phyloP scores from a whole-genome alignment of 495 filamentous ascomycete genomes.

The Daldinia childiae region DNA sequence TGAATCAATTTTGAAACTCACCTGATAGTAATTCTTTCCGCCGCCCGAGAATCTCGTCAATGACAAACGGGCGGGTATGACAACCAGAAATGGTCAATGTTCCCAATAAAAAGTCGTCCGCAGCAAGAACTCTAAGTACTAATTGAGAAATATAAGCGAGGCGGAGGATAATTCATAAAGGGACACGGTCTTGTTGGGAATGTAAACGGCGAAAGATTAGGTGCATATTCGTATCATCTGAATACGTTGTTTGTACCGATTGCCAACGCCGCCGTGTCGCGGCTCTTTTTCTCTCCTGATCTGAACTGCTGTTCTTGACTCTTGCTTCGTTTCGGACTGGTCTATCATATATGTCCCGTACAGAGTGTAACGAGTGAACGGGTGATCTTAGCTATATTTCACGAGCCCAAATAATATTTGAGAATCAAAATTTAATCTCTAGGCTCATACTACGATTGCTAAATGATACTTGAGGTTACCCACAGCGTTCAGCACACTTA shows the following conservation, averaged over 20 bases:
- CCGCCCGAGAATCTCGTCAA: neutral
- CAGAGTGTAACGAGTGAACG: too few species aligned
- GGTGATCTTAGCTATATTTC: too few species aligned
- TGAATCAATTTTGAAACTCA: neutral
- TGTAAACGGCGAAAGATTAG: conserved; percentile 61
- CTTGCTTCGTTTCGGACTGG: too few species aligned
- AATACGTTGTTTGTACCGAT: conserved; percentile 51
- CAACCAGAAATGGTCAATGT: neutral
- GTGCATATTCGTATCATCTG: conserved; percentile 53
- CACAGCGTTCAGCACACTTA: too few species aligned
- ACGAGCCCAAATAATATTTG: too few species aligned
- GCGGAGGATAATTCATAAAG: conserved; percentile 56
- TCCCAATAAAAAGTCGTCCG: neutral
- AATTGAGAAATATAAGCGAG: conserved; percentile 12
- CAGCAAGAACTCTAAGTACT: conserved; percentile 2
- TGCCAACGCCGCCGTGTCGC: conserved; percentile 56
- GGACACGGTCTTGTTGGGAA: conserved; percentile 63
- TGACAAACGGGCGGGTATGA: neutral
- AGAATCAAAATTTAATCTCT: neutral
- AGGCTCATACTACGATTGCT: neutral
- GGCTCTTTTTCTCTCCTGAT: too few species aligned
- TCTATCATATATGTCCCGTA: too few species aligned
- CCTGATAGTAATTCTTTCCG: neutral
- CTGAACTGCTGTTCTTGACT: too few species aligned
- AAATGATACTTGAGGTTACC: too few species aligned